Evolutionary conservation across 768 basidiomycete species (phyloP), one percentile per base, ranked within the genome.

Genomic region (Chiua virens): DNA sequence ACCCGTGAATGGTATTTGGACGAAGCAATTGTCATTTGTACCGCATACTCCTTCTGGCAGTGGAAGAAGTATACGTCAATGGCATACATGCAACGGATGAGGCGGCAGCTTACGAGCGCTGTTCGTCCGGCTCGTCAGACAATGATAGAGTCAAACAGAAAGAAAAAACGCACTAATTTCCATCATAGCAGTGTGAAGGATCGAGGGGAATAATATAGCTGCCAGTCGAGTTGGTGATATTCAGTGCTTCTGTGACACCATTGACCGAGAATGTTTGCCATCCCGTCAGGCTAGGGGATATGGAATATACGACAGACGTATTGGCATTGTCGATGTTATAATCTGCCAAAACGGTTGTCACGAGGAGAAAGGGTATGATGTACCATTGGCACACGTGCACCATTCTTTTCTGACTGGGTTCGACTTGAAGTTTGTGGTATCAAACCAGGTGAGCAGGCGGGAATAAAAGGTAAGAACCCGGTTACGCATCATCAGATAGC

Each of bases 301-400:
- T 51, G 18, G 61, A 32, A 43, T 64, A 66, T 17, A 18, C 0
- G 32, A 64, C 38, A 11, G 64, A 64, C 15, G 53, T 25, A 18
- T 65, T 56, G 21, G 58, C 51, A 36, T 65, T 64, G 51, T 66
- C 64, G 18, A 61, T 45, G 28, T 58, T 22, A 45, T 61, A 65
- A 35, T 67, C 51, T 22, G 61, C 64, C 49, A 47, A 39, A 14
- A 51, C 59, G 28, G 44, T 18, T 6, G 54, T 52, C 9, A 55
- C 52, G 39, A 61, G 27, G 20, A 67, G 40, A 3, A 66, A 22
- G 28, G 21, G 20, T 10, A 14, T 20, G 23, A 54, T 22, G 35
- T 40, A 53, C 43, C 25, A 27, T 27, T 5, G 8, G 5, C 45
- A 43, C 20, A 35, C 9, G 44, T 10, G 37, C 52, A 23, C 39